Evolutionary conservation across 2,329 filamentous ascomycete species (phyloP).

Genomic region (Myriosclerotinia curreyana): DNA sequence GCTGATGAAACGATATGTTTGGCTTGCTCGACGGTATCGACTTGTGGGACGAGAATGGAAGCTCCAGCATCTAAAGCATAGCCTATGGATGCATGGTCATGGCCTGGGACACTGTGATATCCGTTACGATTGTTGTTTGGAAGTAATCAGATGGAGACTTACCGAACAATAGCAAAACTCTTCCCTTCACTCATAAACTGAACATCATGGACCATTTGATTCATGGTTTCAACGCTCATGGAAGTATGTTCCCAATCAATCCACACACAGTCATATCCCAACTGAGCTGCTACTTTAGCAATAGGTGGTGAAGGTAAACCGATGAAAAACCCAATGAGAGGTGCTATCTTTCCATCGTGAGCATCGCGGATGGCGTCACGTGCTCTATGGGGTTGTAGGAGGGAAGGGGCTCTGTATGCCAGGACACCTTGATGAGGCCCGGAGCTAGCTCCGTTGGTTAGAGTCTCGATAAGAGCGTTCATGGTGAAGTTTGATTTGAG

Average conservation of each 20-base stretch:
- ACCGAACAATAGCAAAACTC: constrained; percentile 47
- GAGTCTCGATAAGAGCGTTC: not conserved
- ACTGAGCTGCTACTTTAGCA: constrained; percentile 44
- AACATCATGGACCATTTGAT: constrained; percentile 48
- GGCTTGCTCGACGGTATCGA: constrained; percentile 48
- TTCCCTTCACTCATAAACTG: constrained; percentile 47
- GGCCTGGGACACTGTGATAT: constrained; percentile 42
- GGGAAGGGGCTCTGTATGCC: constrained; percentile 45
- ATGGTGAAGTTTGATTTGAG: not conserved
- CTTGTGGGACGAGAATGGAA: constrained; percentile 47
- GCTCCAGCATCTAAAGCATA: constrained; percentile 50
- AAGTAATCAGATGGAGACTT: constrained; percentile 16
- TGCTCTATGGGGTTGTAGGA: constrained; percentile 47
- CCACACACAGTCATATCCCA: constrained; percentile 46
- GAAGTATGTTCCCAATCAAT: constrained; percentile 50
- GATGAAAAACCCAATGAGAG: constrained; percentile 45
- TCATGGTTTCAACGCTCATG: constrained; percentile 51
- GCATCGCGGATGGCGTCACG: constrained; percentile 48
- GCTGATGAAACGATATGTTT: constrained; percentile 45
- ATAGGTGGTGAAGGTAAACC: constrained; percentile 44
- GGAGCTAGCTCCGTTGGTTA: not conserved
- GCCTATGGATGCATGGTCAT: constrained; percentile 48
- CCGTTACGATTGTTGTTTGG: not conserved
- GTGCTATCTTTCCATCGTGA: constrained; percentile 46
- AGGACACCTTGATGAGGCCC: constrained; percentile 40